These are phyloP conservation scores for Botryosphaeria dothidea DNA, from an alignment of 2,329 filamentous ascomycete species.

Conservation along the genomic window DNA sequence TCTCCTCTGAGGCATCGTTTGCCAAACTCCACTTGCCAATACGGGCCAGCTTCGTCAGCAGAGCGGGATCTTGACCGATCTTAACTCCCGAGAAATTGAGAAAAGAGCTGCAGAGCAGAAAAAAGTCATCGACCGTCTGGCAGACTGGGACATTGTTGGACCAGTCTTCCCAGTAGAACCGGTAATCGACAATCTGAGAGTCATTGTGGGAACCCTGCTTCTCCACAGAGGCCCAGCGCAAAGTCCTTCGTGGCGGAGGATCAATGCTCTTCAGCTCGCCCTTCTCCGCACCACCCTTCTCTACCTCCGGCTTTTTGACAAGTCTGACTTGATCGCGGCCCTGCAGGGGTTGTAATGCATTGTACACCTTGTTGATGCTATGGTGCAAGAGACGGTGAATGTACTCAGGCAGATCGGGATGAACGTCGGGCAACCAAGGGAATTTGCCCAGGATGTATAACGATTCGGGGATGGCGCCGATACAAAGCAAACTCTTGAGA, in stretches of 20 bases:
- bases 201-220: constrained; percentile 52
- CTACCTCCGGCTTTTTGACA: constrained; percentile 52
- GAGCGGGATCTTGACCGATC: constrained; percentile 77
- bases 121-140: constrained; percentile 86
- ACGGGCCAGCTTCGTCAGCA: constrained; percentile 79
- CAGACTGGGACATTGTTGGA: constrained; percentile 89
- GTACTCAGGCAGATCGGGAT: constrained; percentile 75
- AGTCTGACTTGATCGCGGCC: constrained; percentile 41
- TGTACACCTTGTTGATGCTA: constrained; percentile 75
- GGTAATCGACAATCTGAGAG: constrained; percentile 69
- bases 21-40: constrained; percentile 78
- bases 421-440: constrained; percentile 86
- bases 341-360: constrained; percentile 49
- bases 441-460: constrained; percentile 90
- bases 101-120: constrained; percentile 80
- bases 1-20: constrained; percentile 69
- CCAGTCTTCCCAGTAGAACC: constrained; percentile 98
- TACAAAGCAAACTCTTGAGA: constrained; percentile 80
- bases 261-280: constrained; percentile 6
- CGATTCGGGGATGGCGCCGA: constrained; percentile 89
- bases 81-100: constrained; percentile 84
- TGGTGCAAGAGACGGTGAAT: constrained; percentile 85
- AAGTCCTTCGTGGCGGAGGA: constrained; percentile 47
- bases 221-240: constrained; percentile 84
- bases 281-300: constrained; percentile 69